Evolutionary conservation across 805 yeast species (phyloP).

Genomic region (Yarrowia sp.): DNA sequence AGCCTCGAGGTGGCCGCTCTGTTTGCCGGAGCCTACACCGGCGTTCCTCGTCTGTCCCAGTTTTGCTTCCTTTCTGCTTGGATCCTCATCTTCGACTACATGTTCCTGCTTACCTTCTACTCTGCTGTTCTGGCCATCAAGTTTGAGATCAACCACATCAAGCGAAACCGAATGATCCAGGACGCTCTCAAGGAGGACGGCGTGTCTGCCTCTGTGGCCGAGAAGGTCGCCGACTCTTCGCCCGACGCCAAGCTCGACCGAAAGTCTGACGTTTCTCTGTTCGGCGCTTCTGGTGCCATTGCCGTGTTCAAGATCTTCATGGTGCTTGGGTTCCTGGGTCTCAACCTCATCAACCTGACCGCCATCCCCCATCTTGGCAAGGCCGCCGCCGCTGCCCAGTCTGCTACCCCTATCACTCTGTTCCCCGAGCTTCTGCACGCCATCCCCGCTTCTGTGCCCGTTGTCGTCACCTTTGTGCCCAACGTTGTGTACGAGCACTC

Average conservation of each 20-base stretch:
- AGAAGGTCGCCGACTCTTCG: conserved; percentile 61
- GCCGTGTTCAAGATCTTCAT: conserved; percentile 47
- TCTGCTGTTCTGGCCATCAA: conserved; percentile 85
- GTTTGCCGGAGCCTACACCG: conserved; percentile 59
- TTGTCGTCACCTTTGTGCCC: conserved; percentile 52
- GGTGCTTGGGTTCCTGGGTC: conserved; percentile 49
- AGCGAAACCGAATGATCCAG: conserved; percentile 77
- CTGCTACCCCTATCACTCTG: conserved; percentile 38
- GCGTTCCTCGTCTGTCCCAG: conserved; percentile 75
- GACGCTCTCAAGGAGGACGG: conserved; percentile 94
- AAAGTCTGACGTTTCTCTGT: conserved; percentile 19
- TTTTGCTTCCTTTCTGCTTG: conserved; percentile 79
- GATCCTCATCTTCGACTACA: conserved; percentile 71
- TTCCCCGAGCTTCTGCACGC: conserved; percentile 34
- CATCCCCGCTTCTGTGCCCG: conserved; percentile 42
- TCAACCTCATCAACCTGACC: conserved; percentile 52
- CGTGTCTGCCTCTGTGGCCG: conserved; percentile 74
- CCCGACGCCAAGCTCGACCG: conserved; percentile 35
- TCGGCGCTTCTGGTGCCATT: conserved; percentile 37
- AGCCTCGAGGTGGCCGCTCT: conserved; percentile 74
- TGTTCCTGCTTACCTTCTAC: conserved; percentile 79
- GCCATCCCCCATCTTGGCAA: conserved; percentile 48
- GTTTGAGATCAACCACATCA: conserved; percentile 85
- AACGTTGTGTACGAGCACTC: conserved; percentile 51
- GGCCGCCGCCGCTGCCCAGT: conserved; percentile 56